Evolutionary conservation across 2,329 filamentous ascomycete genomes (phyloP).

Genomic region (Tolypocladium ophioglossoides): DNA sequence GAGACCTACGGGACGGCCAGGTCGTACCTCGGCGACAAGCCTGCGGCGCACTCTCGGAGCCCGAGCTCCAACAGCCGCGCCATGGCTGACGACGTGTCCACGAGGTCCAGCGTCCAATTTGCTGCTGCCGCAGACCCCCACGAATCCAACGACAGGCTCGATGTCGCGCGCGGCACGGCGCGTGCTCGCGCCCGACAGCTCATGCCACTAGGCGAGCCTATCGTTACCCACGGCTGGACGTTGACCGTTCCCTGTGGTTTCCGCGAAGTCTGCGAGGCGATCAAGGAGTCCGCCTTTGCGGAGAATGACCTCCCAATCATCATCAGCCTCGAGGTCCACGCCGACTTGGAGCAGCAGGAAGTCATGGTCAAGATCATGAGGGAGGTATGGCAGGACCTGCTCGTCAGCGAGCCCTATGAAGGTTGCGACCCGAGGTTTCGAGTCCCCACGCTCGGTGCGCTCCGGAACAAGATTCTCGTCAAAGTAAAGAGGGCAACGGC

Average conservation of each 20-base stretch:
- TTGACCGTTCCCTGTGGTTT: slow-evolving; percentile 80
- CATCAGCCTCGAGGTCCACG: slow-evolving; percentile 86
- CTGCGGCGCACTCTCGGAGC: slow-evolving; percentile 24
- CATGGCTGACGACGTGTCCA: slow-evolving; percentile 17
- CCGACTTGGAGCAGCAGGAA: slow-evolving; percentile 71
- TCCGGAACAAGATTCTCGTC: slow-evolving; percentile 72
- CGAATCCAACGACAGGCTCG: slow-evolving; percentile 23
- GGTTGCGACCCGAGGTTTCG: slow-evolving; percentile 39
- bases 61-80: slow-evolving; percentile 25
- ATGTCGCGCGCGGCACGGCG: slow-evolving; percentile 13
- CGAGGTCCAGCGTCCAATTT: slow-evolving; percentile 18
- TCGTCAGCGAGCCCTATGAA: slow-evolving; percentile 51
- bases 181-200: slow-evolving; percentile 11
- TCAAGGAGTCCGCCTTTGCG: slow-evolving; percentile 69
- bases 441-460: slow-evolving; percentile 59
- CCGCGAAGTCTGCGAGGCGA: slow-evolving; percentile 72
- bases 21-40: slow-evolving; percentile 18
- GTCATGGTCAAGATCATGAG: slow-evolving; percentile 92
- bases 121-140: slow-evolving; percentile 11
- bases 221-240: slow-evolving; percentile 76
- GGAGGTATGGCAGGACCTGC: slow-evolving; percentile 67
- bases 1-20: slow-evolving; percentile 16
- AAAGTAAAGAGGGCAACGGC: slow-evolving; percentile 59
- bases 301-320: slow-evolving; percentile 73
- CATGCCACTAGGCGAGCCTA: slow-evolving; percentile 50